phyloP scores from a whole-genome alignment of 257 asterid species.

The Phtheirospermum japonicum region DNA sequence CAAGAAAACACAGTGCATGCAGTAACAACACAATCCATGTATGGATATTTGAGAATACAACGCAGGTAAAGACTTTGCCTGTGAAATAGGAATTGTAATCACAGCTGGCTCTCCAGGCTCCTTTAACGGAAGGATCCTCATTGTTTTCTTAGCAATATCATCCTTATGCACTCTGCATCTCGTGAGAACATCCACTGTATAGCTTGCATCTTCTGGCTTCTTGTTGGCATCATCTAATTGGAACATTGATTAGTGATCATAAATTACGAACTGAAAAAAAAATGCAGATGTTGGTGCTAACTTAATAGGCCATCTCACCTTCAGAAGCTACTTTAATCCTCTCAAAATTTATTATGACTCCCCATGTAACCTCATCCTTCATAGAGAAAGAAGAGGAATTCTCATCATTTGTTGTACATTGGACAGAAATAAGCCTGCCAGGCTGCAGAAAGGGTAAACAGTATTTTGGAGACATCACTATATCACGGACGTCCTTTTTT shows the following conservation, averaged over 20 bases:
- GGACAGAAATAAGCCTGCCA: slow-evolving; percentile 78
- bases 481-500: slow-evolving; percentile 62
- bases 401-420: slow-evolving; percentile 53
- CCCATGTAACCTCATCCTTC: slow-evolving; percentile 84
- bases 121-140: slow-evolving; percentile 60
- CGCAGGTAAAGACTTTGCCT: slow-evolving; percentile 50
- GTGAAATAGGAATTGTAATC: slow-evolving; percentile 71
- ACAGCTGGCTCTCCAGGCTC: slow-evolving; percentile 90
- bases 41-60: slow-evolving; percentile 12
- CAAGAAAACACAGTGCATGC: not conserved
- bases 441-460: slow-evolving; percentile 96
- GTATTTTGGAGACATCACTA: slow-evolving; percentile 67
- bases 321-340: slow-evolving; percentile 71
- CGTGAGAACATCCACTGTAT: slow-evolving; percentile 80
- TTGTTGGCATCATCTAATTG: slow-evolving; percentile 63
- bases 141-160: slow-evolving; percentile 59
- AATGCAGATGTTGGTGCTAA: slow-evolving; percentile 17
- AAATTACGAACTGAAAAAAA: slow-evolving; percentile 20
- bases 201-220: slow-evolving; percentile 84
- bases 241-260: slow-evolving; percentile 17
- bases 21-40: slow-evolving; percentile 13
- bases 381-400: slow-evolving; percentile 55
- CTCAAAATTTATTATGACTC: slow-evolving; percentile 81
- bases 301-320: slow-evolving; percentile 48
- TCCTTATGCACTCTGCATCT: slow-evolving; percentile 74